Evolutionary conservation across 129 eudicot species (phyloP), one percentile per base, ranked within the genome.

Genomic region (Flaveria linearis): DNA sequence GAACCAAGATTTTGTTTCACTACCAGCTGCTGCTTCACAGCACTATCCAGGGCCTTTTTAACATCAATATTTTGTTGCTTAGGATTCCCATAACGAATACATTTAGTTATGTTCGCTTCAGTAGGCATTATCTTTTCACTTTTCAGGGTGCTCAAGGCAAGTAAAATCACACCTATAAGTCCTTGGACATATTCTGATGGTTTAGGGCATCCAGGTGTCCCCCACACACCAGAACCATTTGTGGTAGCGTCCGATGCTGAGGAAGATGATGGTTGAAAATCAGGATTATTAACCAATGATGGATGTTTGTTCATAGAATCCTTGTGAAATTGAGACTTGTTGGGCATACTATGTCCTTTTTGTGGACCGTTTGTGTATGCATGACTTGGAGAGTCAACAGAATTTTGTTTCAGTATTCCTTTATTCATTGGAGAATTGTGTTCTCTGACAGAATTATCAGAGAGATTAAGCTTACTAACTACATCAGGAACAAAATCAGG

Each of bases 81-180:
- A 13, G 85, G 83, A 58, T 73, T 74, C 65, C 97, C 98, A 81
- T 82, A 88, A 42, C 92, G 84, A 50, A 94, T 84, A 78, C 98
- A 94, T 72, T 86, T 87, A 60, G 84, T 61, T 75, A 94, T 94
- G 81, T 94, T 91, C 67, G 83, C 91, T 86, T 91, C 93, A 13
- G 91, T 91, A 15, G 96, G 98, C 84, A 83, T 69, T 68, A 94
- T 87, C 86, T 91, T 94, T 84, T 94, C 97, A 66, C 3, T 87
- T 74, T 85, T 88, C 63, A 91, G 90, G 60, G 88, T 84, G 85
- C 92, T 92, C 84, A 94, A 85, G 52, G 97, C 86, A 79, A 88
- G 97, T 76, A 91, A 82, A 63, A 94, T 69, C 71, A 91, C 86
- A 73, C 92, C 97, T 51, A 86, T 88, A 65, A 89, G 90, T 53